phyloP scores from a whole-genome alignment of 1,284 basidiomycete species.

The Sporisorium reilianum region DNA sequence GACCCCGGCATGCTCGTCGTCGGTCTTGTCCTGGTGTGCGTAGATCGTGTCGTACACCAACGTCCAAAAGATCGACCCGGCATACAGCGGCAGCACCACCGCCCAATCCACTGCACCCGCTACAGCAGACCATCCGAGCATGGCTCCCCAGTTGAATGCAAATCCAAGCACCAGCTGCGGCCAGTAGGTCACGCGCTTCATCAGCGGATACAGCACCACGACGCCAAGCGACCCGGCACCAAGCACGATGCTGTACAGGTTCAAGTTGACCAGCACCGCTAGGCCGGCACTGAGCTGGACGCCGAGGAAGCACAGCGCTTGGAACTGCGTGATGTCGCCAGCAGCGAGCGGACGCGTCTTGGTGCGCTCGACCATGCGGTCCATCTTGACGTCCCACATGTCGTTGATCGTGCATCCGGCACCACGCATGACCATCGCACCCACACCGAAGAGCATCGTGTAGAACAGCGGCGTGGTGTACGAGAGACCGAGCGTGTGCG shows the following conservation, averaged over 20 bases:
- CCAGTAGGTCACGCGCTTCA: conserved; percentile 98
- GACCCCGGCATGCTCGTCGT: conserved; percentile 89
- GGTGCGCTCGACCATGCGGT: conserved; percentile 84
- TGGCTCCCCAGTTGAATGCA: conserved; percentile 96
- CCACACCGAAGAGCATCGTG: conserved; percentile 84
- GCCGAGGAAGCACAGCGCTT: conserved; percentile 86
- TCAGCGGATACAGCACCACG: conserved; percentile 91
- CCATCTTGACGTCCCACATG: conserved; percentile 94
- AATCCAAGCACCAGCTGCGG: conserved; percentile 83
- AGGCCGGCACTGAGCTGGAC: conserved; percentile 86
- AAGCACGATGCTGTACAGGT: conserved; percentile 92
- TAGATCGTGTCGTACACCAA: conserved; percentile 98
- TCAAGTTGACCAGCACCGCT: conserved; percentile 89
- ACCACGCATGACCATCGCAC: conserved; percentile 94
- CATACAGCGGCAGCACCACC: conserved; percentile 82
- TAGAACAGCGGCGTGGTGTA: conserved; percentile 56
- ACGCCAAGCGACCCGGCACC: conserved; percentile 90
- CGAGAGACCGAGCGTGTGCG: conserved; percentile 54
- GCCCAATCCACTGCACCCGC: conserved; percentile 84
- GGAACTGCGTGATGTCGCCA: conserved; percentile 81
- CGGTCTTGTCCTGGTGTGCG: conserved; percentile 96
- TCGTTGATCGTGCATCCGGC: conserved; percentile 99
- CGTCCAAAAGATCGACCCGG: conserved; percentile 90
- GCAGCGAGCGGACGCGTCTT: conserved; percentile 80
- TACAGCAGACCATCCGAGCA: conserved; percentile 96